Evolutionary conservation across 2,329 filamentous ascomycete species (phyloP).

Genomic region (Trichoderma endophyticum): DNA sequence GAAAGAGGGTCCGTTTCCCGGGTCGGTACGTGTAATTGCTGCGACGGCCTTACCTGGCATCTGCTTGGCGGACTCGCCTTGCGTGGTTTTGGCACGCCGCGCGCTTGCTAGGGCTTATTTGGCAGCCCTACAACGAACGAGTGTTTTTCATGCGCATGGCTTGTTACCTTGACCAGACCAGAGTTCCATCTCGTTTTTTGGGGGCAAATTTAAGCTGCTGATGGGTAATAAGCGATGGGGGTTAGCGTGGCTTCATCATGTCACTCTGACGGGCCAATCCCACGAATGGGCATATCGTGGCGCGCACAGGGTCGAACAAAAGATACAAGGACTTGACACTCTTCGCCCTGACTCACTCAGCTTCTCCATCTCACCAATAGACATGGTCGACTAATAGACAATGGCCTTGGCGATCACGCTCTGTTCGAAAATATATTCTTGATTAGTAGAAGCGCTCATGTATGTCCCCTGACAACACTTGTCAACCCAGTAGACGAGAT

Average conservation of each 20-base stretch:
- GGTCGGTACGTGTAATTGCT: constrained; percentile 5
- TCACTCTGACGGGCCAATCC: constrained; percentile 9
- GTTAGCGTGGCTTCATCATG: constrained; percentile 6
- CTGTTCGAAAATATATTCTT: background rate
- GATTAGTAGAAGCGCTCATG: background rate
- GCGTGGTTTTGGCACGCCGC: background rate
- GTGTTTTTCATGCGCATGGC: background rate
- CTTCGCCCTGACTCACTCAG: background rate
- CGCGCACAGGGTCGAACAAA: background rate
- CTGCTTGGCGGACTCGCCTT: background rate
- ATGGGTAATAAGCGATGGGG: background rate
- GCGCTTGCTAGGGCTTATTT: background rate
- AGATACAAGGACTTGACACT: background rate
- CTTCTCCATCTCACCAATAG: background rate
- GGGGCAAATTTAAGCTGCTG: constrained; percentile 12
- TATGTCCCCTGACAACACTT: background rate
- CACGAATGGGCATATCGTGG: background rate
- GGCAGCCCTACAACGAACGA: background rate
- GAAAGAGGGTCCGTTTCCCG: background rate
- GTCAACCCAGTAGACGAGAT: background rate
- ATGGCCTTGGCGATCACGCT: background rate
- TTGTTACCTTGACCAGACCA: background rate
- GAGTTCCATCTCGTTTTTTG: background rate
- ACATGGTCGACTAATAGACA: background rate
- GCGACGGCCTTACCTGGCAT: background rate